Conservation (phyloP, 306 rosid species). For the Abrus precatorius region DNA sequence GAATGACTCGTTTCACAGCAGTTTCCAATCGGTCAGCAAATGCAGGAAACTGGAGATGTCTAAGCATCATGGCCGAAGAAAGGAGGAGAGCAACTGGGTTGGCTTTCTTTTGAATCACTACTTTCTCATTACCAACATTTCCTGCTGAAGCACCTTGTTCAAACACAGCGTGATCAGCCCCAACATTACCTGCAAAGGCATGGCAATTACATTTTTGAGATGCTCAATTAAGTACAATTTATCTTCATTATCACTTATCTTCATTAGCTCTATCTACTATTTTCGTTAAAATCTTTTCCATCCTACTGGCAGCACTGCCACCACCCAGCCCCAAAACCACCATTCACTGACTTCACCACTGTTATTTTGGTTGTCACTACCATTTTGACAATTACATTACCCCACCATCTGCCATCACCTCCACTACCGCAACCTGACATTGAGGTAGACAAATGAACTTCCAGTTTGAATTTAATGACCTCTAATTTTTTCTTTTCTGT, state of each 20-base stretch:
- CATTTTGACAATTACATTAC: slow-evolving; percentile 25
- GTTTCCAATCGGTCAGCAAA: slow-evolving; percentile 89
- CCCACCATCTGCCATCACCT: slow-evolving; percentile 14
- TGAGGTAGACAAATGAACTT: slow-evolving; percentile 13
- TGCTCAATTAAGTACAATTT: neutral
- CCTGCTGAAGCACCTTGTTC: slow-evolving; percentile 99
- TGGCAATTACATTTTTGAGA: slow-evolving; percentile 12
- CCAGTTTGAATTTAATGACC: slow-evolving; percentile 27
- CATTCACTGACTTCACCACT: neutral
- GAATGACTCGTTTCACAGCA: slow-evolving; percentile 79
- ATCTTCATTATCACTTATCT: neutral
- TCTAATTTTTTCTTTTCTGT: slow-evolving; percentile 14
- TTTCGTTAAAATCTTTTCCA: neutral
- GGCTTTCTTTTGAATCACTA: slow-evolving; percentile 72
- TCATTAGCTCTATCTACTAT: neutral
- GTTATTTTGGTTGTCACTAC: slow-evolving; percentile 7
- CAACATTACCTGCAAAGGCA: slow-evolving; percentile 82
- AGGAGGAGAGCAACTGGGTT: slow-evolving; percentile 95
- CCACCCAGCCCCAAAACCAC: too few relatives aligned
- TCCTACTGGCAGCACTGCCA: neutral
- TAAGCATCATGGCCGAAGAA: slow-evolving; percentile 96
- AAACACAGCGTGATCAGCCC: slow-evolving; percentile 88
- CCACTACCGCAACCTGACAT: neutral
- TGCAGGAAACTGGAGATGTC: slow-evolving; percentile 94
- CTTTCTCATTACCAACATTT: slow-evolving; percentile 77